phyloP scores from a whole-genome alignment of 768 basidiomycete genomes.

The Hortiboletus campestris region DNA sequence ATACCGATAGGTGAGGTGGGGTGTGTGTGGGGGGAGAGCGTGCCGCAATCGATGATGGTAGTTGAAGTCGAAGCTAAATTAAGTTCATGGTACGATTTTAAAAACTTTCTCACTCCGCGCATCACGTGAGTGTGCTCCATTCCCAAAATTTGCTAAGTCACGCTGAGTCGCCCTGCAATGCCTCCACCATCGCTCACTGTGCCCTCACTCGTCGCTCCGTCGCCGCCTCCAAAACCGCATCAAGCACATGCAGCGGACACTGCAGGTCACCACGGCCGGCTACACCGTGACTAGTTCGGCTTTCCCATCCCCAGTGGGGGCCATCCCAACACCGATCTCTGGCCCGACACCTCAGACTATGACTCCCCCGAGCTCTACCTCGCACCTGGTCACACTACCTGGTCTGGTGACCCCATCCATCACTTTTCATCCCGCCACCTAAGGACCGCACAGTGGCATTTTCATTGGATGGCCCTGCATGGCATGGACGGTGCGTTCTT shows the following conservation, averaged over 20 bases:
- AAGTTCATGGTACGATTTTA: too few relatives aligned
- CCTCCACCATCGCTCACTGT: too few relatives aligned
- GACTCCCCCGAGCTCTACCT: slow-evolving; percentile 67
- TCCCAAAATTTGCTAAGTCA: too few relatives aligned
- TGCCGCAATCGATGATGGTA: too few relatives aligned
- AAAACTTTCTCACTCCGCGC: too few relatives aligned
- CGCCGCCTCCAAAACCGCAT: too few relatives aligned
- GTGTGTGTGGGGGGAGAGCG: too few relatives aligned
- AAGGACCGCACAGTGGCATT: slow-evolving; percentile 63
- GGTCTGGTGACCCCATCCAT: slow-evolving; percentile 56
- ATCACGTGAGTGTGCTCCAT: too few relatives aligned
- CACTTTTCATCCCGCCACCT: slow-evolving; percentile 79
- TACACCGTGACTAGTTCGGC: slow-evolving; percentile 84
- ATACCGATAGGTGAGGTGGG: too few relatives aligned
- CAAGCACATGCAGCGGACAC: background rate
- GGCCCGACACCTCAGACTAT: slow-evolving; percentile 77
- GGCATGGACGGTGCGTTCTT: slow-evolving; percentile 80
- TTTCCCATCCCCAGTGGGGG: slow-evolving; percentile 68
- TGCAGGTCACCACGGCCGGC: slow-evolving; percentile 76
- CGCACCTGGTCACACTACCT: slow-evolving; percentile 61
- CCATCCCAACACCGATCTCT: slow-evolving; percentile 69
- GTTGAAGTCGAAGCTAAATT: too few relatives aligned
- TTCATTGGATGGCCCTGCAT: slow-evolving; percentile 74
- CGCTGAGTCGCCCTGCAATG: too few relatives aligned
- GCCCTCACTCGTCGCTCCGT: too few relatives aligned